Conservation (phyloP, 1,284 basidiomycete species). For the Malassezia sp. region DNA sequence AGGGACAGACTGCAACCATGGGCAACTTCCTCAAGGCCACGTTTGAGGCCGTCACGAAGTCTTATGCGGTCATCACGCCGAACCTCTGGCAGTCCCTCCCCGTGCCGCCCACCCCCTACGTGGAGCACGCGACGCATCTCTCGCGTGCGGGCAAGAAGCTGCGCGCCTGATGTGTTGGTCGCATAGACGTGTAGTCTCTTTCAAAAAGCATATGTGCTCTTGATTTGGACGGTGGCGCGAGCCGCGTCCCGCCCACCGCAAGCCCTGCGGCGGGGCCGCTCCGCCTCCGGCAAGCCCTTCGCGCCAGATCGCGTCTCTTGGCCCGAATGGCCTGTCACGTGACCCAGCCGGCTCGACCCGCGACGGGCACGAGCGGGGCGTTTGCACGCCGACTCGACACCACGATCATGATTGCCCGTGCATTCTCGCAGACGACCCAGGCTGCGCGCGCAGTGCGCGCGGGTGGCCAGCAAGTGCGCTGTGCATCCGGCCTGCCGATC, state of each 20-base stretch:
- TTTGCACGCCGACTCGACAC: not conserved
- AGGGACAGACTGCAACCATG: constrained; percentile 97
- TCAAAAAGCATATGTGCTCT: constrained; percentile 6
- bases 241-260: no score
- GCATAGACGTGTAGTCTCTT: no score
- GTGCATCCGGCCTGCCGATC: constrained; percentile 53
- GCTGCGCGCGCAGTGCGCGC: constrained; percentile 14
- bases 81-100: constrained; percentile 90
- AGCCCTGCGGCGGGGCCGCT: no score
- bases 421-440: constrained; percentile 7
- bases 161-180: no score
- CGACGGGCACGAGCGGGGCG: constrained; percentile 2
- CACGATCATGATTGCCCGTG: constrained; percentile 17
- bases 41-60: constrained; percentile 92
- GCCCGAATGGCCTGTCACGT: no score
- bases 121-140: constrained; percentile 44
- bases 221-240: no score
- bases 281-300: no score
- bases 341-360: constrained; percentile 9
- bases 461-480: constrained; percentile 21
- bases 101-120: constrained; percentile 53
- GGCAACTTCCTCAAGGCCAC: constrained; percentile 99
- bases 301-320: no score
- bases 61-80: constrained; percentile 91
- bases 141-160: constrained; percentile 40